Evolutionary conservation across 2,329 filamentous ascomycete species (phyloP), one percentile per base, ranked within the genome.

Genomic region (Penicillium sp.): DNA sequence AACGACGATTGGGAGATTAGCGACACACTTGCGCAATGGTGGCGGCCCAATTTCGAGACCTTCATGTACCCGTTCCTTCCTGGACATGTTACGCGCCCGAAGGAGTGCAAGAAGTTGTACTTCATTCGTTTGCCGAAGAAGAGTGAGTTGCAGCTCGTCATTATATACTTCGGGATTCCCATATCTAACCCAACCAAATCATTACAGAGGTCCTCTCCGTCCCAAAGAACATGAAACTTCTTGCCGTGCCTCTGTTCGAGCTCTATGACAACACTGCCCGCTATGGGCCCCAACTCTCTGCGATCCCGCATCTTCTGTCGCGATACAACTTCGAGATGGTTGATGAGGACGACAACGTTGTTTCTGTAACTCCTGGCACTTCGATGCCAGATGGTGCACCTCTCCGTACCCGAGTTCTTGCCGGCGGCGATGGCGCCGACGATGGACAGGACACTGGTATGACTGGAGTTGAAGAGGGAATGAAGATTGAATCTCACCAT

Each of bases 61-160:
- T 97, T 97, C 81, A 97, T 99, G 91, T 99, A 99, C 73, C 94
- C 94, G 0, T 99, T 97, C 75, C 88, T 97, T 53, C 94, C 94
- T 7, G 91, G 92, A 16, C 94, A 99, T 76, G 91, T 97, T 59
- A 97, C 93, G 16, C 82, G 94, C 48, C 94, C 94, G 7, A 99
- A 99, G 79, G 94, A 99, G 79, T 96, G 93, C 79, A 99, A 99
- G 81, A 99, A 99, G 81, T 82, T 97, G 39, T 99, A 97, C 76
- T 91, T 97, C 59, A 96, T 99, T 62, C 90, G 96, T 72, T 80
- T 99, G 27, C 94, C 94, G 0, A 86, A 91, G 74, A 91, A 88
- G 65, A 97, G 91, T 96, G 82, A 57, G 79, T 85, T 29, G 10
- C 11, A 27, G 8, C 30, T 11, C 36, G 34, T n/a, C 2, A 16